Base-by-base conservation (phyloP, 495 filamentous ascomycete genomes). In the Clohesyomyces aquaticus region DNA sequence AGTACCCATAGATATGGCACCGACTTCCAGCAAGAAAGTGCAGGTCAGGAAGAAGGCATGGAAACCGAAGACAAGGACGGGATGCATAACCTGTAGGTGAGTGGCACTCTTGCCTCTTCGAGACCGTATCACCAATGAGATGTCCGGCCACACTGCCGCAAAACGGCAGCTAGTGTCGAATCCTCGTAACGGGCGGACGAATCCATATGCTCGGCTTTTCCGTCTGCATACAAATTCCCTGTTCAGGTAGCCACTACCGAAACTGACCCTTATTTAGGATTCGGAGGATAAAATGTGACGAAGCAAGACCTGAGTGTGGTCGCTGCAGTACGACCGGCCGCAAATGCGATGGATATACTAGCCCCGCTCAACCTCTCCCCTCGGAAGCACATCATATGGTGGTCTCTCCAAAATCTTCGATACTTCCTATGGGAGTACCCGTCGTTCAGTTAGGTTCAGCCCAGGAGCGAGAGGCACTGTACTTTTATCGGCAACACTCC, bases 381-480 rank as follows among this genome's bases (percentile, higher is more conserved):
- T 16, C 32, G 9, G n/a, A n/a, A n/a, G n/a, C n/a, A n/a, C 16
- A 26, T 19, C n/a, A 50, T 23, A 48, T 55, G 14, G 57, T 56
- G 1, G 18, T 18, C 4, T 4, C 46, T 1, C 52, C 51, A 16
- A 6, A 2, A 29, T 29, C 2, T 1, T 59, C 47, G 21, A 21
- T 46, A 1, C 54, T 55, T 2, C 8, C 57, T 14, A 48, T 19
- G 16, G 49, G 41, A 9, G 23, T 48, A 22, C 19, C 57, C 8
- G 43, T 22, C 1, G 29, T 67, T 18, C 1, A 43, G 9, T 32
- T 60, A 19, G 19, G 50, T 14, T 61, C 61, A 21, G 21, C 22
- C 4, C 60, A 60, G n/a, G 77, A 80, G 52, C 74, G 76, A 3
- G 70, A 77, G 46, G 64, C 74, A 6, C 66, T 80, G 18, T 74